Evolutionary conservation across 768 basidiomycete species (phyloP), one percentile per base, ranked within the genome.

Genomic region (Leccinum subgranulosum): DNA sequence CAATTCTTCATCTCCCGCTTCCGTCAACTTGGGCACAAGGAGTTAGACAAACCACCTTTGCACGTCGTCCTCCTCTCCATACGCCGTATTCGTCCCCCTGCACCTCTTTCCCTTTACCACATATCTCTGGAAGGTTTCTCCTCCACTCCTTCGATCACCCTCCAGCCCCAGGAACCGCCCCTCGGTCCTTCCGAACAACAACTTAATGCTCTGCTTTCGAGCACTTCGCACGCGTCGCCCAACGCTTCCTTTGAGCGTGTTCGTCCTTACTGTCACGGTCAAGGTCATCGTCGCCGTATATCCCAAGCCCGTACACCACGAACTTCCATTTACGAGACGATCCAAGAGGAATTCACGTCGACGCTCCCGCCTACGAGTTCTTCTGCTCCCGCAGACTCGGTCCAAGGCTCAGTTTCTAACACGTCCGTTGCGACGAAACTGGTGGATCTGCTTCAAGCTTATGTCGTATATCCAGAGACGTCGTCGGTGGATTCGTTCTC

Each of bases 321-420:
- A 4, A 75, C 83, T 0, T 91, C 90, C 0, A 80, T 89, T 0
- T 92, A 90, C 61, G 90, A 91, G 67, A 91, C 87, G 0, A 92
- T 92, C 50, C 80, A 90, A 55, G 90, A 92, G 63, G 91, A 92
- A 60, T 67, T 75, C 12, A 75, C 77, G 6, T 77, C 74, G 0
- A 53, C 70, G 3, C 43, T 62, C 9, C 71, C 75, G 3, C 49
- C 64, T 1, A 51, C 65, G 27, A 66, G 57, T 19, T 75, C 76
- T 0, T 63, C 68, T 2, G 6, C 33, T 34, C 33, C 41, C 19
- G 68, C 63, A 6, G 62, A 55, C 8, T 49, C 60, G 3, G 5
- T 27, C n/a, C 51, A 53, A 3, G 49, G 53, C 5, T 68, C 63
- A n/a, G 66, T 70, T 39, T 75, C 73, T 50, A 73, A 75, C 28